Percentiles rank a stretch among this genome's conserved stretches.
phyloP scores from a whole-genome alignment of 306 rosid genomes.

The Castanea mollissima region DNA sequence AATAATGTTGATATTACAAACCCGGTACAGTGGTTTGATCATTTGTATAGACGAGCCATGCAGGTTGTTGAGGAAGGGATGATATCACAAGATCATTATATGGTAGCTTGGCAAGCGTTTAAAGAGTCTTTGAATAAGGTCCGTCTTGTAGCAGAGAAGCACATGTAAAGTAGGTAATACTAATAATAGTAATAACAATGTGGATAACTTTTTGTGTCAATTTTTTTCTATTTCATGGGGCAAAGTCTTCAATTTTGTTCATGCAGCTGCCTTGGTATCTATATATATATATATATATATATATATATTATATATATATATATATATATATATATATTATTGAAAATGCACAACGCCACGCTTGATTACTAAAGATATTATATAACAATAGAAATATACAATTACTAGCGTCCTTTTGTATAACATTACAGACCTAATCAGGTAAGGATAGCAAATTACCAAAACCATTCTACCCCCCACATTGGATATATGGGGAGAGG shows the following conservation, averaged over 20 bases:
- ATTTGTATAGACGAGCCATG: conserved; percentile 87
- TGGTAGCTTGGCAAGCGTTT: conserved; percentile 87
- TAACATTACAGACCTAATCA: too few relatives aligned
- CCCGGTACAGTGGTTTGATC: conserved; percentile 95
- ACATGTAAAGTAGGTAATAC: conserved; percentile 33
- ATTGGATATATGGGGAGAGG: too few relatives aligned
- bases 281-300: too few relatives aligned
- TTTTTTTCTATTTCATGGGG: neutral
- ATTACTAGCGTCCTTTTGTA: too few relatives aligned
- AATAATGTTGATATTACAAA: conserved; percentile 71
- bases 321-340: too few relatives aligned
- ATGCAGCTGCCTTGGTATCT: neutral
- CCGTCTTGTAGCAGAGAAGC: conserved; percentile 68
- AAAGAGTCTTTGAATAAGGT: conserved; percentile 86
- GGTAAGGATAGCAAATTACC: too few relatives aligned
- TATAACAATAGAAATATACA: too few relatives aligned
- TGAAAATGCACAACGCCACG: too few relatives aligned
- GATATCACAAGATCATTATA: conserved; percentile 79
- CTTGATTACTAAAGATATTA: too few relatives aligned
- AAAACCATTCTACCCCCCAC: too few relatives aligned
- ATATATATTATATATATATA: too few relatives aligned
- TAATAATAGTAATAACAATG: conserved; percentile 14
- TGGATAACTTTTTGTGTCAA: neutral
- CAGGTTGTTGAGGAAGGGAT: conserved; percentile 89
- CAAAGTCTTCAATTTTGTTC: neutral